Conservation (phyloP, 169 alveolate genomes). For the Plasmodium reichenowi region DNA sequence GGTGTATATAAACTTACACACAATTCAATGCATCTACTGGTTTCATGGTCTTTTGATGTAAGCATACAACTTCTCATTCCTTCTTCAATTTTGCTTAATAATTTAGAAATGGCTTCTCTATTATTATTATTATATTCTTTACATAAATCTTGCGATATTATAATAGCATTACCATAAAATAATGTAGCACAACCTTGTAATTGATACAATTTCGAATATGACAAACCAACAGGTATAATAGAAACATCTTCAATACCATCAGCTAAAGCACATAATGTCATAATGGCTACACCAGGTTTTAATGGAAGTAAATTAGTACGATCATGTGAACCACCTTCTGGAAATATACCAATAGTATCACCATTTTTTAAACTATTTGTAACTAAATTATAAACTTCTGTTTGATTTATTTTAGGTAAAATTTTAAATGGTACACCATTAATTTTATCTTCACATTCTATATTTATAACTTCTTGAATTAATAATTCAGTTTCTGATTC, state of each 20-base stretch:
- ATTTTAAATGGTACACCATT: conserved; percentile 83
- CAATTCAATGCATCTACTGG: conserved; percentile 85
- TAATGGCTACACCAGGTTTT: conserved; percentile 95
- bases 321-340: conserved; percentile 98
- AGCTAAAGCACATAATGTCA: conserved; percentile 93
- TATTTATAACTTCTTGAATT: conserved; percentile 81
- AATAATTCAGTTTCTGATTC: conserved; percentile 89
- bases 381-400: conserved; percentile 92
- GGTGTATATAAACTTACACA: conserved; percentile 92
- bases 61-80: conserved; percentile 87
- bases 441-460: conserved; percentile 80
- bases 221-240: conserved; percentile 92
- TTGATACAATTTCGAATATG: conserved; percentile 88
- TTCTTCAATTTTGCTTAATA: conserved; percentile 84
- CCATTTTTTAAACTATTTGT: conserved; percentile 90
- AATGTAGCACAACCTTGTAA: conserved; percentile 90
- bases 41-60: conserved; percentile 86
- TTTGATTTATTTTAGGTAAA: conserved; percentile 93
- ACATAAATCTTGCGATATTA: conserved; percentile 82
- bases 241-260: conserved; percentile 93
- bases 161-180: conserved; percentile 89
- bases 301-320: conserved; percentile 93
- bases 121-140: conserved; percentile 85
- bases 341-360: conserved; percentile 94
- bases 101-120: conserved; percentile 81